Percentiles rank a stretch among this genome's conserved stretches.
phyloP scores from a whole-genome alignment of 306 rosid species.

The Begonia fuchsioides region DNA sequence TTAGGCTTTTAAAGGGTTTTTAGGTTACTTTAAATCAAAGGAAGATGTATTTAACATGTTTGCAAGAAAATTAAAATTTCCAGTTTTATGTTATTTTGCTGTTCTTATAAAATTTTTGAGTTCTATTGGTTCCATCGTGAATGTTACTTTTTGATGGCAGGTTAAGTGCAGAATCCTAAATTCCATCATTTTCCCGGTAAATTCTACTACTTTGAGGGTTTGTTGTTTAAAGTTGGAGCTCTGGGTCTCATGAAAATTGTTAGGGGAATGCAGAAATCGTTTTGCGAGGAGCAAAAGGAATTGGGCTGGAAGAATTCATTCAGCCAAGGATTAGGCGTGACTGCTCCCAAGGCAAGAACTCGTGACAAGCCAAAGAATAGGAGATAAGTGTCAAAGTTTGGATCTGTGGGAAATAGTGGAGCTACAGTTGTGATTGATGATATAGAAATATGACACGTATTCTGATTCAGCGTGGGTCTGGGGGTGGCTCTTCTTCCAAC shows the following conservation, averaged over 20 bases:
- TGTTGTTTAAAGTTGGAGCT: conserved; percentile 66
- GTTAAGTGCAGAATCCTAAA: conserved; percentile 20
- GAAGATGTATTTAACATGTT: not conserved
- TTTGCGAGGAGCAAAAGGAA: conserved; percentile 54
- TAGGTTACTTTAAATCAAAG: not conserved
- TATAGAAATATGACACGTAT: conserved; percentile 59
- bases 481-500: conserved; percentile 48
- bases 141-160: conserved; percentile 30
- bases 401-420: conserved; percentile 7
- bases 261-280: conserved; percentile 99
- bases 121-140: conserved; percentile 8
- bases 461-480: conserved; percentile 62
- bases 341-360: conserved; percentile 81
- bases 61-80: not conserved
- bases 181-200: conserved; percentile 29
- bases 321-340: conserved; percentile 75
- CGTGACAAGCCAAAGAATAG: conserved; percentile 48
- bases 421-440: conserved; percentile 6
- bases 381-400: conserved; percentile 20
- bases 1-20: not conserved
- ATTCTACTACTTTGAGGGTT: conserved; percentile 60
- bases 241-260: conserved; percentile 99
- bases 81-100: not conserved
- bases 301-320: conserved; percentile 47
- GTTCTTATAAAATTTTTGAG: conserved; percentile 17